phyloP scores from a whole-genome alignment of 441 rosid species.

The Adansonia rubrostipa region DNA sequence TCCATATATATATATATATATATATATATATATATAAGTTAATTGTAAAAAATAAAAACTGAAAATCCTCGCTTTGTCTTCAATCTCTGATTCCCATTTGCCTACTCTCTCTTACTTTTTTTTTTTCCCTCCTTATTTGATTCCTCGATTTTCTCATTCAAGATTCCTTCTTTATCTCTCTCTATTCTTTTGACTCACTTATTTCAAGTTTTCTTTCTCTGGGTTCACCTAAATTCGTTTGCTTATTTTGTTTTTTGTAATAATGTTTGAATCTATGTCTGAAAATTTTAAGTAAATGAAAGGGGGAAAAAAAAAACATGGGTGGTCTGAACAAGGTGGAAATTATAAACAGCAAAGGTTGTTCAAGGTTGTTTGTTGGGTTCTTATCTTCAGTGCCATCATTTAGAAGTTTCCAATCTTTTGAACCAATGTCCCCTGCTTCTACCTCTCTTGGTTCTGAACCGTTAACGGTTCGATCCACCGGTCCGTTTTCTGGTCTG shows the following conservation, averaged over 20 bases:
- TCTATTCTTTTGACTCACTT: slow-evolving; percentile 24
- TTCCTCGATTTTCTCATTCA: slow-evolving; percentile 24
- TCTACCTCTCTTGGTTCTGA: slow-evolving; percentile 49
- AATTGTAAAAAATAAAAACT: background rate
- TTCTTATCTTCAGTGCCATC: slow-evolving; percentile 47
- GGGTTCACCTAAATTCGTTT: slow-evolving; percentile 21
- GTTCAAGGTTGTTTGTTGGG: slow-evolving; percentile 75
- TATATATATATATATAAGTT: background rate
- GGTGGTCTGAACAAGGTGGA: slow-evolving; percentile 62
- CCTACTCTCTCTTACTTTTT: background rate
- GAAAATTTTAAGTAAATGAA: background rate
- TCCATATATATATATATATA: too few species aligned
- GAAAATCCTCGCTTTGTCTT: slow-evolving; percentile 19
- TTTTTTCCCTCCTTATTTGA: background rate
- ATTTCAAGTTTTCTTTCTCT: slow-evolving; percentile 25
- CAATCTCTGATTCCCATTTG: slow-evolving; percentile 23
- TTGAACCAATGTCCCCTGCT: slow-evolving; percentile 53
- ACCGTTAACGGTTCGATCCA: slow-evolving; percentile 39
- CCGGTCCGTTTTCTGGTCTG: slow-evolving; percentile 77
- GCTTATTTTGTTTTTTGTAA: background rate
- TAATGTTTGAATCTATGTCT: slow-evolving; percentile 15
- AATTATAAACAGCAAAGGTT: slow-evolving; percentile 73
- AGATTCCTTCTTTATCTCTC: slow-evolving; percentile 21
- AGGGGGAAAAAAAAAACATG: slow-evolving; percentile 28
- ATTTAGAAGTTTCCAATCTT: slow-evolving; percentile 48